Conservation (phyloP, 306 rosid genomes). For the Malus asiatica region DNA sequence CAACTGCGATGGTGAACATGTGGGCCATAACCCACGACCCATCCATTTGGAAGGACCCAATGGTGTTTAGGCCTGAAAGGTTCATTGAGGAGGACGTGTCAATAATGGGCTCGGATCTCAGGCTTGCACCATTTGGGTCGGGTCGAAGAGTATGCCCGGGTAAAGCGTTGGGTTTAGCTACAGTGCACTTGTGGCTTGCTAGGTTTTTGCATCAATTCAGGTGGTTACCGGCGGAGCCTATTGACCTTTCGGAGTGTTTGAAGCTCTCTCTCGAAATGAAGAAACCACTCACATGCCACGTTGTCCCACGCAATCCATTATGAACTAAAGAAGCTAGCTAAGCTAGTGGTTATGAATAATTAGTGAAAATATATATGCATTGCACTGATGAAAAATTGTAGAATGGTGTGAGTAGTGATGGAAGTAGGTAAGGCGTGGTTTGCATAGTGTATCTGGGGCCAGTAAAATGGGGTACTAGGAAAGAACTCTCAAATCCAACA, state of each 20-base stretch:
- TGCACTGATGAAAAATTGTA: not conserved
- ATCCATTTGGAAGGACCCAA: slow-evolving; percentile 62
- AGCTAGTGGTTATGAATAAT: not conserved
- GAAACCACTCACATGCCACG: slow-evolving; percentile 37
- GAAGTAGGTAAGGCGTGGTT: not conserved
- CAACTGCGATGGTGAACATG: slow-evolving; percentile 91
- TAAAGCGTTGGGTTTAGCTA: slow-evolving; percentile 58
- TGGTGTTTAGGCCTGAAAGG: slow-evolving; percentile 61
- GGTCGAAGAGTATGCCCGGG: slow-evolving; percentile 87
- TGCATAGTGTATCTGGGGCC: not conserved
- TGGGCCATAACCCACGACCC: slow-evolving; percentile 90
- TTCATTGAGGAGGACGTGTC: slow-evolving; percentile 54
- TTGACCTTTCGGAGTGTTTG: slow-evolving; percentile 69
- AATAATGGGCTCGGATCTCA: slow-evolving; percentile 66
- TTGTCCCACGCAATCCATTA: slow-evolving; percentile 11
- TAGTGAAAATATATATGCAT: not conserved
- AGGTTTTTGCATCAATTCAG: slow-evolving; percentile 47
- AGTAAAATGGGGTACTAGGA: not conserved
- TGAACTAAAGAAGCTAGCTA: not conserved
- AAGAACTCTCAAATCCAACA: not conserved
- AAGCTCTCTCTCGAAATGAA: slow-evolving; percentile 78
- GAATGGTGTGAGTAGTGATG: not conserved
- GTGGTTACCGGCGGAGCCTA: slow-evolving; percentile 47
- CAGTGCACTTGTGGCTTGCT: slow-evolving; percentile 75
- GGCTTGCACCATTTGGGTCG: slow-evolving; percentile 83